Percentiles rank a stretch among this genome's conserved stretches.
These are phyloP conservation scores for Tuber magnatum DNA, from an alignment of 495 filamentous ascomycete species.

Conservation along the genomic window DNA sequence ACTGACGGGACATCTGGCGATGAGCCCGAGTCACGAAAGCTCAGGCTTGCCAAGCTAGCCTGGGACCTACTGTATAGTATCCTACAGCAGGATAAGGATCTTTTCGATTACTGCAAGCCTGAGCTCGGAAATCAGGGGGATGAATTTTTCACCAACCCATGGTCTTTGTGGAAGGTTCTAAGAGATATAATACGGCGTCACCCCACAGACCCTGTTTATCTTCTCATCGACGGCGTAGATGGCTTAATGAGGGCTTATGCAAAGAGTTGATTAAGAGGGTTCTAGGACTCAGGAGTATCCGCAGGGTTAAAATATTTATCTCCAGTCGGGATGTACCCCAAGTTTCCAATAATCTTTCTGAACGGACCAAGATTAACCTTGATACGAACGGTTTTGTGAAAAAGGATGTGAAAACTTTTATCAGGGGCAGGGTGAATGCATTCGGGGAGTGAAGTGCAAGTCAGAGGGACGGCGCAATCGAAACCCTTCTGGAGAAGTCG, in stretches of 20 bases:
- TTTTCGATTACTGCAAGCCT: background rate
- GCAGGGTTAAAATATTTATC: background rate
- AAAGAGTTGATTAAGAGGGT: background rate
- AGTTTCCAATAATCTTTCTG: background rate
- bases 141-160: no score
- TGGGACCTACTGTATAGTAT: background rate
- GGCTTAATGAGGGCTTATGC: no score
- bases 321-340: background rate
- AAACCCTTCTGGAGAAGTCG: background rate
- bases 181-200: background rate
- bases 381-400: background rate
- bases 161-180: background rate
- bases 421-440: background rate
- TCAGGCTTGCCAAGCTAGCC: background rate
- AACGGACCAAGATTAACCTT: background rate
- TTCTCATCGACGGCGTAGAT: background rate
- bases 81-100: background rate
- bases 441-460: background rate
- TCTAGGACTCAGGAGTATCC: background rate
- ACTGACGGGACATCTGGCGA: background rate
- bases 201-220: background rate
- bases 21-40: background rate
- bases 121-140: background rate
- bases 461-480: background rate
- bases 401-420: background rate